These are phyloP conservation scores for Phaeosphaeriaceae sp. DNA, from an alignment of 2,329 filamentous ascomycete species.

Conservation along the genomic window DNA sequence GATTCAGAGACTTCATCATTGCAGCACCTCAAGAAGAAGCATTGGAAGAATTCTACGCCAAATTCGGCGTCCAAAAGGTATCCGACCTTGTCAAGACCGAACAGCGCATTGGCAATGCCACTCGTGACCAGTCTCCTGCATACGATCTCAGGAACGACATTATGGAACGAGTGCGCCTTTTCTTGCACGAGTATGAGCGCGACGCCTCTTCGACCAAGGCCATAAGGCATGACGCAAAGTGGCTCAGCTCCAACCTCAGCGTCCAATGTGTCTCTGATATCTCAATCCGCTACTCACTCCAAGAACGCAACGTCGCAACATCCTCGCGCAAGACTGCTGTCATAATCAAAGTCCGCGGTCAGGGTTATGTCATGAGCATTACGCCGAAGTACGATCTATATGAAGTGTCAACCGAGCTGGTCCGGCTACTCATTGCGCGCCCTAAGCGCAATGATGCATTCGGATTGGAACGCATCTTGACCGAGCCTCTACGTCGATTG, in stretches of 20 bases:
- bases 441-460: constrained; percentile 89
- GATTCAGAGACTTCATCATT: constrained; percentile 85
- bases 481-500: constrained; percentile 81
- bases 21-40: constrained; percentile 89
- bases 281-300: constrained; percentile 77
- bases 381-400: constrained; percentile 82
- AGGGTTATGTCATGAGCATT: constrained; percentile 76
- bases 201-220: constrained; percentile 60
- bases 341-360: constrained; percentile 76
- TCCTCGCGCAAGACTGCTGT: constrained; percentile 64
- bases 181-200: constrained; percentile 81
- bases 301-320: constrained; percentile 67
- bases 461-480: constrained; percentile 89
- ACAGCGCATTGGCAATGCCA: constrained; percentile 72
- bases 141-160: constrained; percentile 79
- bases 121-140: constrained; percentile 73
- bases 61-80: constrained; percentile 79
- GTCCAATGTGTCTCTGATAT: constrained; percentile 83
- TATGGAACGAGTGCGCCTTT: constrained; percentile 86
- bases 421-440: constrained; percentile 78
- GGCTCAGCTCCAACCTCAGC: constrained; percentile 84
- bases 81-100: constrained; percentile 82
- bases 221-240: constrained; percentile 87
- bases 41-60: constrained; percentile 83
- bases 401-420: constrained; percentile 88